Evolutionary conservation across 495 filamentous ascomycete species (phyloP).

Genomic region (Talaromyces trachyspermus): DNA sequence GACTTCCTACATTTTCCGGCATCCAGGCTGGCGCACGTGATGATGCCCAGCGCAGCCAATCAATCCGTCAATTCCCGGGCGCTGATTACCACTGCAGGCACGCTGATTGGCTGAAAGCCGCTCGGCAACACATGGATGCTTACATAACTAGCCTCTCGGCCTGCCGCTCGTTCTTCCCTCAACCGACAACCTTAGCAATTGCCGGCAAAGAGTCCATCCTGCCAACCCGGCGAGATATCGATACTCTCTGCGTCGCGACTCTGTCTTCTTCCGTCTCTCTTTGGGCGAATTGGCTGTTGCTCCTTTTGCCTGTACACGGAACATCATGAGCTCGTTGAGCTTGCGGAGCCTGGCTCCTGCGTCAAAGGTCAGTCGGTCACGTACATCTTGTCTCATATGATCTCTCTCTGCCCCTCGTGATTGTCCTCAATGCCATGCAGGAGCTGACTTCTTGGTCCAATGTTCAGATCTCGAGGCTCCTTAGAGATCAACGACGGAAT

Average conservation of each 20-base stretch:
- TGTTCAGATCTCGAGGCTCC: slow-evolving; percentile 18
- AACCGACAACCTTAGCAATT: slow-evolving; percentile 16
- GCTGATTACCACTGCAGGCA: slow-evolving; percentile 27
- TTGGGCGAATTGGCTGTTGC: neutral
- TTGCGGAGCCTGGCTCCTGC: slow-evolving; percentile 53
- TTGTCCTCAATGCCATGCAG: neutral
- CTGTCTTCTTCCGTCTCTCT: slow-evolving; percentile 17
- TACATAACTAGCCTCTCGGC: slow-evolving; percentile 28
- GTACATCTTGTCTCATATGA: slow-evolving; percentile 9
- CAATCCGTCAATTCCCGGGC: slow-evolving; percentile 23
- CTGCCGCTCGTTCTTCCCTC: slow-evolving; percentile 9
- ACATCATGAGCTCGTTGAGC: slow-evolving; percentile 50
- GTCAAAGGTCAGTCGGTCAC: slow-evolving; percentile 42
- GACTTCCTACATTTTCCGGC: slow-evolving; percentile 7
- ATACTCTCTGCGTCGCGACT: slow-evolving; percentile 5
- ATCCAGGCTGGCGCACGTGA: slow-evolving; percentile 21
- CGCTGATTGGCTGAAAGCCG: slow-evolving; percentile 31
- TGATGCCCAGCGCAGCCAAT: slow-evolving; percentile 18
- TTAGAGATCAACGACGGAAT: slow-evolving; percentile 53
- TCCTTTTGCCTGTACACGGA: slow-evolving; percentile 2
- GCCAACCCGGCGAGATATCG: too few relatives aligned
- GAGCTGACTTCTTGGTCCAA: neutral
- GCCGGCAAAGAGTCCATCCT: slow-evolving; percentile 15
- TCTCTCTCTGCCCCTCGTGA: slow-evolving; percentile 4
- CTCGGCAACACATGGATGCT: slow-evolving; percentile 31